Evolutionary conservation across 352 stramenopile species (phyloP).

Genomic region (Elongisporangium undulatum): DNA sequence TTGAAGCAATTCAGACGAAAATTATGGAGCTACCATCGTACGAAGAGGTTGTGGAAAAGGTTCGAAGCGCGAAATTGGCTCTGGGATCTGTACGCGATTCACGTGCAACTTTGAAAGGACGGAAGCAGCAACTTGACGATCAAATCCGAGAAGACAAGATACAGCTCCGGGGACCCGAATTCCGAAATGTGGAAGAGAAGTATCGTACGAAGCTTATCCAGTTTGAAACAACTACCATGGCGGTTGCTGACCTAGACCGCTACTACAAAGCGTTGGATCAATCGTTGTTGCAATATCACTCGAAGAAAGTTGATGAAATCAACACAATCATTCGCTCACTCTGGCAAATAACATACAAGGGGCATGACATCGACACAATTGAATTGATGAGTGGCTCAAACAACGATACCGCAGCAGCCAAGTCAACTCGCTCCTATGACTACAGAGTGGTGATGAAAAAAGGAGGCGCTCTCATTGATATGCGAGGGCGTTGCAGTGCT

Average conservation of each 20-base stretch:
- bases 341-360: slow-evolving; percentile 99
- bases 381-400: slow-evolving; percentile 95
- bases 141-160: slow-evolving; percentile 61
- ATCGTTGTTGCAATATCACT: slow-evolving; percentile 96
- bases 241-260: slow-evolving; percentile 95
- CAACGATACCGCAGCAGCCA: slow-evolving; percentile 34
- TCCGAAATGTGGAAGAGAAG: slow-evolving; percentile 93
- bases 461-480: slow-evolving; percentile 93
- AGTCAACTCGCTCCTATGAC: slow-evolving; percentile 92
- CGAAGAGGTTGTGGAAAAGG: slow-evolving; percentile 42
- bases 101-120: slow-evolving; percentile 35
- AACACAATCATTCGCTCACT: slow-evolving; percentile 98
- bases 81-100: slow-evolving; percentile 26
- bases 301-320: slow-evolving; percentile 98
- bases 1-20: slow-evolving; percentile 37
- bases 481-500: slow-evolving; percentile 98
- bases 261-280: slow-evolving; percentile 96
- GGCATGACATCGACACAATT: slow-evolving; percentile 99
- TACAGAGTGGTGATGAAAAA: slow-evolving; percentile 99
- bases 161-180: slow-evolving; percentile 58
- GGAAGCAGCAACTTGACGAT: slow-evolving; percentile 47
- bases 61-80: slow-evolving; percentile 24
- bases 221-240: slow-evolving; percentile 94
- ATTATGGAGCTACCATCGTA: slow-evolving; percentile 42
- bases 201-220: slow-evolving; percentile 95